Conservation (phyloP, 305 asterid genomes). For the Solanum hybrid region DNA sequence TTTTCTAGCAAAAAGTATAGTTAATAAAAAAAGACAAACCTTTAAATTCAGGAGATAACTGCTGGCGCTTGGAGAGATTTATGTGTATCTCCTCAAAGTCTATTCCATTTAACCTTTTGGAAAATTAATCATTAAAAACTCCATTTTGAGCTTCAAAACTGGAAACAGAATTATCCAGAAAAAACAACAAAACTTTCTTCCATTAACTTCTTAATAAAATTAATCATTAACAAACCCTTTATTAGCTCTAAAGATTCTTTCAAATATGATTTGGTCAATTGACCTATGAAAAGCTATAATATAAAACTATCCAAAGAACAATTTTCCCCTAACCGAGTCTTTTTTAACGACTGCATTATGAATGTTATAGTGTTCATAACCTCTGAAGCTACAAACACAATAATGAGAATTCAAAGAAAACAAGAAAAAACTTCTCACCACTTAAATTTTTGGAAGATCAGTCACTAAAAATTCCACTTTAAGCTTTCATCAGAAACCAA, state of each 20-base stretch:
- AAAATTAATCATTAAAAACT: not conserved
- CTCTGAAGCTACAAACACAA: no score
- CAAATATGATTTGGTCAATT: not conserved
- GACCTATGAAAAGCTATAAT: not conserved
- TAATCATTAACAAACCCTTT: not conserved
- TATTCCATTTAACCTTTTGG: constrained; percentile 44
- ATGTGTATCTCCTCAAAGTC: constrained; percentile 70
- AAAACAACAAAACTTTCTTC: not conserved
- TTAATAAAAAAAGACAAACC: constrained; percentile 20
- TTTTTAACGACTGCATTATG: not conserved
- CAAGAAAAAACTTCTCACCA: not conserved
- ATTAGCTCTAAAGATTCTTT: not conserved
- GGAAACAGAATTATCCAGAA: not conserved
- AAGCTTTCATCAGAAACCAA: not conserved
- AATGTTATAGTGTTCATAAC: no score
- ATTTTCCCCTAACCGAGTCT: not conserved
- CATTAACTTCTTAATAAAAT: not conserved
- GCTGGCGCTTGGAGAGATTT: constrained; percentile 38
- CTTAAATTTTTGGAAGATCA: not conserved
- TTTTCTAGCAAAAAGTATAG: not conserved
- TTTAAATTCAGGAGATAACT: constrained; percentile 45
- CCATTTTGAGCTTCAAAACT: not conserved
- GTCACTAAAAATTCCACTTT: not conserved
- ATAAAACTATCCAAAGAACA: not conserved
- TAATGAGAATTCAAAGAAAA: no score